Conservation (phyloP, 805 yeast genomes). For the Aciculoconidium aculeatum region DNA sequence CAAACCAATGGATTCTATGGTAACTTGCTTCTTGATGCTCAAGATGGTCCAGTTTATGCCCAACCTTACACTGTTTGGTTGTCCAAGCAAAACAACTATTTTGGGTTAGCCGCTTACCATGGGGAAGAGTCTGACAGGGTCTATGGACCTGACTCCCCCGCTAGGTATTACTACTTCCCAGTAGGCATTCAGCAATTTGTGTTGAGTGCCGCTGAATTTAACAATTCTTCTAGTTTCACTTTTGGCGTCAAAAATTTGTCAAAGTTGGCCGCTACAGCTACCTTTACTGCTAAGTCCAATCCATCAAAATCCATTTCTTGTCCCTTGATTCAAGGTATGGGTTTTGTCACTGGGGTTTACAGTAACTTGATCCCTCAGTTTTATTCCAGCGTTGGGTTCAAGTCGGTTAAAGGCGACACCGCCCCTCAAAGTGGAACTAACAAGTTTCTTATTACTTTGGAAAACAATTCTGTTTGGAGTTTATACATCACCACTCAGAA, state of each 20-base stretch:
- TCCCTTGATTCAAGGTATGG: slow-evolving; percentile 15
- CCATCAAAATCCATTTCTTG: slow-evolving; percentile 7
- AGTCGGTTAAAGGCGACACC: no score
- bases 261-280: slow-evolving; percentile 6
- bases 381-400: slow-evolving; percentile 2
- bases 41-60: slow-evolving; percentile 6
- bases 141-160: slow-evolving; percentile 1
- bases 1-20: slow-evolving; percentile 14
- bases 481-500: no score
- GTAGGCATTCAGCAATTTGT: no score
- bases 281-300: slow-evolving; percentile 3
- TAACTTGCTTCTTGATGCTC: slow-evolving; percentile 10
- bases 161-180: slow-evolving; percentile 8
- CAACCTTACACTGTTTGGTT: slow-evolving; percentile 10
- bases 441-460: no score
- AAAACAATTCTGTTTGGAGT: no score
- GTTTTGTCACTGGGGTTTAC: slow-evolving; percentile 10
- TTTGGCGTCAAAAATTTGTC: slow-evolving; percentile 5
- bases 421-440: no score
- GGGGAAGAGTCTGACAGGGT: slow-evolving; percentile 10
- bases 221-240: neutral
- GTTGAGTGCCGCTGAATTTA: slow-evolving; percentile 1
- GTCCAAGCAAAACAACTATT: no score
- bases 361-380: slow-evolving; percentile 7
- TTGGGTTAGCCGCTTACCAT: slow-evolving; percentile 2